Base-by-base conservation (phyloP, 1,284 basidiomycete genomes). In the Gomphus bonarii region DNA sequence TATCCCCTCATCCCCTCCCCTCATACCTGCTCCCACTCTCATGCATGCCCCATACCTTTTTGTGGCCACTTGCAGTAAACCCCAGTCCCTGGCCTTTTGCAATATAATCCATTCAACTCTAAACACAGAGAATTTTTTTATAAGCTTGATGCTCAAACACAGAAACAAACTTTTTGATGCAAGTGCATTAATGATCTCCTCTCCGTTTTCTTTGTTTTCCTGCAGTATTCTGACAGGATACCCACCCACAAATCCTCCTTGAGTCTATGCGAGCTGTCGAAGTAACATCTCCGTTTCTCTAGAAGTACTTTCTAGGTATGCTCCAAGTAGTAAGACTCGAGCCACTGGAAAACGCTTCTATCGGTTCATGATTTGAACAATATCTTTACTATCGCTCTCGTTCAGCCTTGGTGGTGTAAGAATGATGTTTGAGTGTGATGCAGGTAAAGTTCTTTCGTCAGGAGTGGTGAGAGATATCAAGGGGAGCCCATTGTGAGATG, bases 361-460 rank as follows among this genome's bases (percentile, higher is more conserved):
- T 84, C 77, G 60, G 82, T 83, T 63, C 84, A 61, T n/a, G 58
- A 72, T 65, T 3, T 67, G 60, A 9, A 72, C 62, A 28, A 73
- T 58, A 25, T 62, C 61, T 12, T 68, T 64, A 8, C 16, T 40
- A 20, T 58, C 58, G 12, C 63, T 71, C 63, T 84, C 82, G 51
- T 67, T 72, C 36, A 65, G 54, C 42, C 82, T 76, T 30, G 78
- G 76, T 30, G 82, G 76, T 1, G 82, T 85, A 30, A 84, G 63
- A 61, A 85, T 78, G 61, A 84, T 77, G 60, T 77, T 76, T 42
- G 71, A 65, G 58, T 72, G 70, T 43, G 79, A 79, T 54, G 74
- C 12, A 82, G 69, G 65, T 79, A 82, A 1, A 73, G 76, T 61
- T 83, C 79, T 44, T 73, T 71, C 3, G 75, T 79, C 20, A 77